A percentile compares a stretch with the other conserved stretches of the same genome.
Evolutionary conservation across 352 stramenopile species (phyloP).

Genomic region (Blastocystis sp.): DNA sequence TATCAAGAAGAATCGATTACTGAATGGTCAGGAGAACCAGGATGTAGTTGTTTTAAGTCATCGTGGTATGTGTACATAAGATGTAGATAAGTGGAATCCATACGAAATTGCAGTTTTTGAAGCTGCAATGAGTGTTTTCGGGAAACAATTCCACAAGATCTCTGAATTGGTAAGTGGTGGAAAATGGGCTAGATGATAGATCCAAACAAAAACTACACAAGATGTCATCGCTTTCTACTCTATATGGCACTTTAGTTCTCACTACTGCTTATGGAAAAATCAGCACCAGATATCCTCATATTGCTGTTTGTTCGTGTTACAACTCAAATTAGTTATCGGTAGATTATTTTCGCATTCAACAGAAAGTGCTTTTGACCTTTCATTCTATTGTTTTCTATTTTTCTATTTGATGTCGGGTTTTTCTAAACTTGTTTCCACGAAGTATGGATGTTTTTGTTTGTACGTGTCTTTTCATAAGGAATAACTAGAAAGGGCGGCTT

Average conservation of each 20-base stretch:
- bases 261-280: constrained; percentile 60
- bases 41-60: constrained; percentile 22
- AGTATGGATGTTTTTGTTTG: neutral
- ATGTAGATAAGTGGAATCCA: constrained; percentile 56
- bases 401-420: neutral
- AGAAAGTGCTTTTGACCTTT: neutral
- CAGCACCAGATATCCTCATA: neutral
- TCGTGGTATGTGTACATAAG: neutral
- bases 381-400: neutral
- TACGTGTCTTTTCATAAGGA: neutral
- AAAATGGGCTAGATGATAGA: neutral
- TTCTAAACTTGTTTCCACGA: neutral
- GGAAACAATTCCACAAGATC: constrained; percentile 49
- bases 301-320: neutral
- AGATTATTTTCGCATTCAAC: neutral
- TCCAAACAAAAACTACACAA: constrained; percentile 46
- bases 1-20: neutral
- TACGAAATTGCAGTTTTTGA: constrained; percentile 62
- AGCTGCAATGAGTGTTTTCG: constrained; percentile 31
- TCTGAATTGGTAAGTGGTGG: neutral
- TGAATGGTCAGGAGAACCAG: constrained; percentile 21
- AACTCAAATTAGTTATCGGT: neutral
- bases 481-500: neutral
- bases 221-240: constrained; percentile 56
- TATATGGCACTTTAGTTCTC: constrained; percentile 42